Base-by-base conservation (phyloP, 2,329 filamentous ascomycete genomes). In the Epichloe coenophiala region DNA sequence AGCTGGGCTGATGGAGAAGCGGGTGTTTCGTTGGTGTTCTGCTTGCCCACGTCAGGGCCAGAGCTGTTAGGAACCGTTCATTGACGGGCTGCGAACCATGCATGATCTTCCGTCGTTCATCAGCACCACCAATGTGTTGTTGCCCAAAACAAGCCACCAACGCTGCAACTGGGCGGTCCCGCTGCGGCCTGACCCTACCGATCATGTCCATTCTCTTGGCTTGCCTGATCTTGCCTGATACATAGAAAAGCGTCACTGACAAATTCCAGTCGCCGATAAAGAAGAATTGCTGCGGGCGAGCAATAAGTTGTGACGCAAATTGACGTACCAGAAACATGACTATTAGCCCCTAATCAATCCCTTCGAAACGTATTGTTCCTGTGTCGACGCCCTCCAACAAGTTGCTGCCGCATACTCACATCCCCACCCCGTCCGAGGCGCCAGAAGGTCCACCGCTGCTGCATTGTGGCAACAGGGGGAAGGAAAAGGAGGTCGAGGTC, bases 21-120 rank as follows among this genome's bases (percentile, higher is more conserved):
- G 44, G 41, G n/a, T 37, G 48, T 41, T 33, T 45, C 39, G 43
- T 49, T 52, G 54, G 47, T 48, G 49, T 48, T 40, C 27, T 42
- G 23, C 47, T 8, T 44, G 52, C 45, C 52, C 53, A 54, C 53
- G 54, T 41, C 39, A 38, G 36, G 47, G 17, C 40, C 21, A 19
- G 31, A 21, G 38, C 36, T 31, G 15, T 49, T 46, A 40, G 41
- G 43, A 54, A 55, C 49, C 40, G 50, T 53, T 53, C 54, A 38
- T 51, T 45, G 47, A 45, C 31, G 41, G 41, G 33, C 55, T 56
- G 48, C 55, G 48, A 56, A 54, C 53, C 45, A 52, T 48, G 53
- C 45, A 52, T 48, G 49, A 56, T 54, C 54, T 50, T 50, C 49
- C 49, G 53, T 54, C 49, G 53, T 54, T 56, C 53, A 49, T 52